Conservation (phyloP, 73 alveolate genomes). For the Paramecium sexaurelia region DNA sequence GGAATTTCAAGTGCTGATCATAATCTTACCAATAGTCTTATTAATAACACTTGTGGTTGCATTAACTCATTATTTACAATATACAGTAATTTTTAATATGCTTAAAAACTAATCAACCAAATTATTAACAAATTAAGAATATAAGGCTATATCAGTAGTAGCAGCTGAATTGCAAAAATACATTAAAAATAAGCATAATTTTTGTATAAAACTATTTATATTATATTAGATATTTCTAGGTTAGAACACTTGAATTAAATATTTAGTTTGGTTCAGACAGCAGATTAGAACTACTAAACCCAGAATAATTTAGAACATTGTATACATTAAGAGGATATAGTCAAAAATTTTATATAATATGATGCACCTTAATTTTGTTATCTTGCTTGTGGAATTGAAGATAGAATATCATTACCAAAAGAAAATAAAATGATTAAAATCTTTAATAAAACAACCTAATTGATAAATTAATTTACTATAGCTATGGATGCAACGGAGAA, state of each 20-base stretch:
- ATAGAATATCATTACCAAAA: not conserved
- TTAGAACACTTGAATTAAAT: not conserved
- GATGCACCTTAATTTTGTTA: not conserved
- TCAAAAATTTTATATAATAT: not conserved
- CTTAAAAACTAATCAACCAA: not conserved
- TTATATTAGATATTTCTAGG: not conserved
- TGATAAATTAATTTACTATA: not conserved
- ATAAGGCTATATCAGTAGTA: not conserved
- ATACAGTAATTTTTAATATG: not conserved
- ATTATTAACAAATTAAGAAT: not conserved
- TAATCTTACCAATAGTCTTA: not conserved
- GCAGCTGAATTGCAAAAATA: not conserved
- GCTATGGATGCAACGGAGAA: not conserved
- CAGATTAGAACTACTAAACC: not conserved
- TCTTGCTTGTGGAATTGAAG: not conserved
- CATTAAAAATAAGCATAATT: not conserved
- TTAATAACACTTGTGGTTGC: not conserved
- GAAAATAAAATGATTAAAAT: not conserved
- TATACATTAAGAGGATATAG: not conserved
- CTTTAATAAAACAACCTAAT: not conserved
- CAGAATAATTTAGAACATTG: not conserved
- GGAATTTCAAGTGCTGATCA: not conserved
- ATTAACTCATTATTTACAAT: not conserved
- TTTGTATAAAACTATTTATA: not conserved
- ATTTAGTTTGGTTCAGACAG: not conserved